A percentile compares a stretch with the other conserved stretches of the same genome.
Evolutionary conservation across 2,329 filamentous ascomycete genomes (phyloP).

Genomic region (Diplocarpon rosae): DNA sequence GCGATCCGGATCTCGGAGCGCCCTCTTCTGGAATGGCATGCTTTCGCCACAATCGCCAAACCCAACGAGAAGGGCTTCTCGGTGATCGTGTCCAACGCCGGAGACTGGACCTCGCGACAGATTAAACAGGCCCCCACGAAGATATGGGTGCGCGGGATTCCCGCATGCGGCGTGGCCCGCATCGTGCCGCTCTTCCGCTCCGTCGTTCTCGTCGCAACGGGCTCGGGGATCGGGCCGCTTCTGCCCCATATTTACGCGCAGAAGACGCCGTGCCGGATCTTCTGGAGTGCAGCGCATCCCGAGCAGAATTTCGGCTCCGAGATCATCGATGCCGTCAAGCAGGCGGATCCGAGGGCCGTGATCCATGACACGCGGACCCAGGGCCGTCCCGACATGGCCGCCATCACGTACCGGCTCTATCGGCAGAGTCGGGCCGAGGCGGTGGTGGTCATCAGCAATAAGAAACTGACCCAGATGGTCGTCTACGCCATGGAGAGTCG

Average conservation of each 20-base stretch:
- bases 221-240: constrained; percentile 62
- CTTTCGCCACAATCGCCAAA: constrained; percentile 63
- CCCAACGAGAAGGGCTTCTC: constrained; percentile 49
- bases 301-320: constrained; percentile 27
- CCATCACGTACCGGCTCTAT: constrained; percentile 22
- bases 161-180: constrained; percentile 56
- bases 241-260: constrained; percentile 30
- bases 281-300: constrained; percentile 30
- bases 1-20: constrained; percentile 49
- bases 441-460: constrained; percentile 31
- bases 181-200: constrained; percentile 54
- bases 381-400: constrained; percentile 28
- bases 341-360: constrained; percentile 26
- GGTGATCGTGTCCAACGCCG: constrained; percentile 59
- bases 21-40: constrained; percentile 62
- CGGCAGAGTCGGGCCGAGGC: constrained; percentile 29
- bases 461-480: constrained; percentile 29
- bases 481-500: constrained; percentile 31
- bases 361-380: constrained; percentile 28
- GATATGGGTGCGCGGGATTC: constrained; percentile 58
- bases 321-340: constrained; percentile 25
- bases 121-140: constrained; percentile 50
- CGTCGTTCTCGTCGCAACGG: constrained; percentile 58
- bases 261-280: constrained; percentile 19
- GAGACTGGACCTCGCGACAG: constrained; percentile 59